phyloP scores from a whole-genome alignment of 441 rosid genomes.

The Pelargonium cotyledonis region DNA sequence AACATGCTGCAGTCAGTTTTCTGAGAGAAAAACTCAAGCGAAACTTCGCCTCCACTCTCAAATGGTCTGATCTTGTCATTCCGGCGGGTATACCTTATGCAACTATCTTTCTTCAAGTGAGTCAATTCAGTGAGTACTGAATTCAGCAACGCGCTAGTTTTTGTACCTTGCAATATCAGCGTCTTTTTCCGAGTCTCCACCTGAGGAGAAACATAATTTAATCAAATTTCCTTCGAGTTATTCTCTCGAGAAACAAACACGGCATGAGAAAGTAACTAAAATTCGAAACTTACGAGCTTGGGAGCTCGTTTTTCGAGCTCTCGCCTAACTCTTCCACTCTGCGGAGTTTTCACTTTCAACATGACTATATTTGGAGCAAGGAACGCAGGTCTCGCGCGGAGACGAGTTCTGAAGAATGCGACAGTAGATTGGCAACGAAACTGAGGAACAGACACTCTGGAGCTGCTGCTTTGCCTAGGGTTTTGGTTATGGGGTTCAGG shows the following conservation, averaged over 20 bases:
- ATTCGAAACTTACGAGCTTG: constrained; percentile 39
- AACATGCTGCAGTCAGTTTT: constrained; percentile 91
- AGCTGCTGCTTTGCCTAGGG: no score
- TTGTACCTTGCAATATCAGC: constrained; percentile 78
- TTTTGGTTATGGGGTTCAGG: no score
- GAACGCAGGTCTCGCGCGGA: no score
- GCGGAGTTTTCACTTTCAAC: constrained; percentile 55
- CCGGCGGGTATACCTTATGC: constrained; percentile 70
- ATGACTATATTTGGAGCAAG: constrained; percentile 19
- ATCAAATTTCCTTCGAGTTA: no score
- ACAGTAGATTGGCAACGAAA: no score
- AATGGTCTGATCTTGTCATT: constrained; percentile 88
- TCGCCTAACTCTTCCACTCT: constrained; percentile 45
- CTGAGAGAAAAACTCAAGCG: constrained; percentile 80
- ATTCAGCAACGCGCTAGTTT: constrained; percentile 62
- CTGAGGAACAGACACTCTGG: no score
- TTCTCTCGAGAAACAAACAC: constrained; percentile 12
- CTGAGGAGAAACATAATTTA: constrained; percentile 21
- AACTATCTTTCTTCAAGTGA: constrained; percentile 66
- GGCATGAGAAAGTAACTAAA: neutral
- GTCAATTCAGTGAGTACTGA: constrained; percentile 55
- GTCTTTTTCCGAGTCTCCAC: constrained; percentile 91
- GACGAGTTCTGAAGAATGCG: no score
- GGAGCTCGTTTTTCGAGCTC: constrained; percentile 77
- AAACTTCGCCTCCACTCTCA: constrained; percentile 86